Percentiles rank a stretch among this genome's conserved stretches.
These are phyloP conservation scores for Fraxinus excelsior DNA, from an alignment of 257 asterid species.

Conservation along the genomic window DNA sequence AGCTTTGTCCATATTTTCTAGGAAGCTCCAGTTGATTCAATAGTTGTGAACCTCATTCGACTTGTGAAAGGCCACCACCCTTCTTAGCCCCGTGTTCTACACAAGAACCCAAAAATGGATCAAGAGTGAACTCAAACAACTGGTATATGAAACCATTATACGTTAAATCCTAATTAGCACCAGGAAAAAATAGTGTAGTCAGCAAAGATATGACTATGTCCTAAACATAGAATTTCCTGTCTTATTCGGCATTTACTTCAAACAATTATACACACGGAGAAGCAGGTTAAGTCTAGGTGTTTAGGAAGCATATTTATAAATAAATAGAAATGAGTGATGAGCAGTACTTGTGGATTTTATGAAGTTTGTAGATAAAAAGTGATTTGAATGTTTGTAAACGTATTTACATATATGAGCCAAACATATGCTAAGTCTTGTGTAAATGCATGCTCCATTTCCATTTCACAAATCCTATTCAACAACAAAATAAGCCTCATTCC, in stretches of 20 bases:
- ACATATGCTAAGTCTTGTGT: too few relatives aligned
- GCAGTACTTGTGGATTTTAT: too few relatives aligned
- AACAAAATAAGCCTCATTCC: background rate
- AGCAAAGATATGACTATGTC: background rate
- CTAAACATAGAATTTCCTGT: background rate
- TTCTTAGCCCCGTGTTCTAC: conserved; percentile 74
- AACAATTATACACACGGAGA: background rate
- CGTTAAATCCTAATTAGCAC: background rate
- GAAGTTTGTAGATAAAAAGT: too few relatives aligned
- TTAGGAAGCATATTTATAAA: too few relatives aligned
- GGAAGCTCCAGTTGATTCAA: conserved; percentile 13
- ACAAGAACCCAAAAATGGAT: conserved; percentile 26
- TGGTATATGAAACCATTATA: background rate
- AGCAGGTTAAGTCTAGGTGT: background rate
- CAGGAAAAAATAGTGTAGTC: background rate
- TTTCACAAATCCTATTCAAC: background rate
- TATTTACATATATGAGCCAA: too few relatives aligned
- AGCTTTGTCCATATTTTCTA: too few relatives aligned
- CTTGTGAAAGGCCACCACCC: conserved; percentile 79
- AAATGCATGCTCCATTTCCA: too few relatives aligned
- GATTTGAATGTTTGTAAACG: too few relatives aligned
- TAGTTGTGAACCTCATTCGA: conserved; percentile 37
- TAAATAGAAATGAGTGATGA: too few relatives aligned
- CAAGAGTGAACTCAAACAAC: conserved; percentile 1
- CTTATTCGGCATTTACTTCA: background rate